Conservation (phyloP, 2,329 filamentous ascomycete species). For the Fusarium coffeatum region DNA sequence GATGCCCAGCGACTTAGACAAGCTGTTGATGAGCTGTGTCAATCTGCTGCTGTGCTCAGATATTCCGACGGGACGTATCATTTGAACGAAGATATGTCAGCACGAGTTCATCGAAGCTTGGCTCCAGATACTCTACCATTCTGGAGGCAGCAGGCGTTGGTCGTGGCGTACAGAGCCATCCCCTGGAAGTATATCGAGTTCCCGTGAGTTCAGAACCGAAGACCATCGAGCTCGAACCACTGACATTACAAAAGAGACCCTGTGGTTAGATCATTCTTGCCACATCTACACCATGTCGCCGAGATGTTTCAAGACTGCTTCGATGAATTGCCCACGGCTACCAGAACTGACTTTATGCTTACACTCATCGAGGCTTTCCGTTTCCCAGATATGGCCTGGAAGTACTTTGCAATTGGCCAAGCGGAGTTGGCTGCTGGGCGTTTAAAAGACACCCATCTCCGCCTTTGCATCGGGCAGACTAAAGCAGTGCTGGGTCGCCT, state of each 20-base stretch:
- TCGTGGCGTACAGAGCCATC: constrained; percentile 36
- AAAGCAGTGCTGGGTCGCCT: constrained; percentile 36
- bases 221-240: constrained; percentile 8
- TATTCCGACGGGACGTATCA: constrained; percentile 32
- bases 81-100: constrained; percentile 34
- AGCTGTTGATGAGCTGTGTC: constrained; percentile 27
- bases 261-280: constrained; percentile 31
- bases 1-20: constrained; percentile 17
- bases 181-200: constrained; percentile 44
- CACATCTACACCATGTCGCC: constrained; percentile 33
- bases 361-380: constrained; percentile 41
- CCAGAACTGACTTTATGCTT: constrained; percentile 38
- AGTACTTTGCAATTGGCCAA: constrained; percentile 36
- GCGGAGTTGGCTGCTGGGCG: constrained; percentile 32
- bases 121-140: constrained; percentile 22
- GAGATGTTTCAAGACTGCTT: constrained; percentile 31
- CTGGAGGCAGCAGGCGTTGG: constrained; percentile 37
- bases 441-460: constrained; percentile 36
- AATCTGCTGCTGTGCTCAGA: constrained; percentile 17
- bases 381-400: constrained; percentile 42
- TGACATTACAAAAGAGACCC: constrained; percentile 28
- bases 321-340: constrained; percentile 20
- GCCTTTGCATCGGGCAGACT: constrained; percentile 33
- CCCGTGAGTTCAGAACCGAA: constrained; percentile 28
- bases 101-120: constrained; percentile 25